phyloP scores from a whole-genome alignment of 2,329 filamentous ascomycete genomes.

The Penicillium nordicum region DNA sequence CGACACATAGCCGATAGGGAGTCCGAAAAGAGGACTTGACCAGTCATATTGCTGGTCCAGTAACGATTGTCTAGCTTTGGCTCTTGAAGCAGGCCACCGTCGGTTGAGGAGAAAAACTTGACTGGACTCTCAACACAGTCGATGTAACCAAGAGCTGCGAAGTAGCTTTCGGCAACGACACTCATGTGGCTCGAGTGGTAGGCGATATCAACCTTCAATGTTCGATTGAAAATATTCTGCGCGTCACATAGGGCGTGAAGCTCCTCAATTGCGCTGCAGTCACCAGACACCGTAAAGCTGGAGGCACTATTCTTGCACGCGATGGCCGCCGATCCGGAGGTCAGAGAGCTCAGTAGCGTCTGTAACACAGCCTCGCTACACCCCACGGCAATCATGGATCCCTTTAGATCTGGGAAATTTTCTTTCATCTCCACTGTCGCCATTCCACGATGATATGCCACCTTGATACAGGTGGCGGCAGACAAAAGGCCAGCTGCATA shows the following conservation, averaged over 20 bases:
- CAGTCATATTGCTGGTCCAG: not conserved
- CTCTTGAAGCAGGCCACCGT: not conserved
- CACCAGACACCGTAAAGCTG: not conserved
- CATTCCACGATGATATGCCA: not conserved
- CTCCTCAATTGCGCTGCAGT: not conserved
- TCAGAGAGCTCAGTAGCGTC: not conserved
- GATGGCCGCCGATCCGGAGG: not conserved
- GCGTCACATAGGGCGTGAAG: not conserved
- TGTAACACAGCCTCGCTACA: not conserved
- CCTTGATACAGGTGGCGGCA: not conserved
- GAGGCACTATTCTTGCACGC: not conserved
- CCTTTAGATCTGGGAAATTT: not conserved
- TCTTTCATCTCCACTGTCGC: not conserved
- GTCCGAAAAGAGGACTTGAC: not conserved
- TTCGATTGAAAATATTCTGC: not conserved
- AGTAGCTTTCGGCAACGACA: not conserved
- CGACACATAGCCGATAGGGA: not conserved
- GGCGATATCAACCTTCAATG: not conserved
- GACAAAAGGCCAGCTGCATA: not conserved
- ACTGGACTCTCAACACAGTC: not conserved
- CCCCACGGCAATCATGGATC: not conserved
- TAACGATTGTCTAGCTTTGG: not conserved
- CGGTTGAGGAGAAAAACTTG: not conserved
- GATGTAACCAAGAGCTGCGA: not conserved
- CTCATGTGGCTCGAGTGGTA: not conserved